Percentiles rank a stretch among this genome's conserved stretches.
These are phyloP conservation scores for Isabelozyma gotoi DNA, from an alignment of 805 yeast genomes.

Conservation along the genomic window DNA sequence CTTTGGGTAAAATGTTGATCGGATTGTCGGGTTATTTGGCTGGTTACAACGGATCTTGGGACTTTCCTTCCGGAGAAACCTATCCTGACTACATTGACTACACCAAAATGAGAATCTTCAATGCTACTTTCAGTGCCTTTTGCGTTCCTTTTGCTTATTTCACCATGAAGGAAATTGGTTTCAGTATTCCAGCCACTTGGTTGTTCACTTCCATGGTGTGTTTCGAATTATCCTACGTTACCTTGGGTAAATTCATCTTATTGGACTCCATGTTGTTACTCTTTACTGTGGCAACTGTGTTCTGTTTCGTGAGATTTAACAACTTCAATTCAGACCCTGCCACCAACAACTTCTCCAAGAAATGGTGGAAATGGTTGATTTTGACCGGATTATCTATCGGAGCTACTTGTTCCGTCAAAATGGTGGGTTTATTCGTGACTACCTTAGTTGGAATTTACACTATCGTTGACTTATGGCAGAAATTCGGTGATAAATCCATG, in stretches of 20 bases:
- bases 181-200: constrained; percentile 51
- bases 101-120: constrained; percentile 68
- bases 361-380: constrained; percentile 94
- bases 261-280: constrained; percentile 75
- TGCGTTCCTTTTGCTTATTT: constrained; percentile 72
- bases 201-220: constrained; percentile 62
- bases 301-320: constrained; percentile 71
- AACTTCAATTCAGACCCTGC: constrained; percentile 44
- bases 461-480: constrained; percentile 80
- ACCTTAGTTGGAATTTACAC: constrained; percentile 88
- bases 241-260: constrained; percentile 71
- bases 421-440: constrained; percentile 95
- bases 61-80: constrained; percentile 62
- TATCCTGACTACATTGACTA: constrained; percentile 65
- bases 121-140: constrained; percentile 64
- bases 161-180: constrained; percentile 61
- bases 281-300: constrained; percentile 78
- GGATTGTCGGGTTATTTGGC: constrained; percentile 79
- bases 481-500: constrained; percentile 67
- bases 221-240: constrained; percentile 67
- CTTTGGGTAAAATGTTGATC: constrained; percentile 77
- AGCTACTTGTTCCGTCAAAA: constrained; percentile 87
- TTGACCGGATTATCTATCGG: constrained; percentile 86
- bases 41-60: constrained; percentile 80
- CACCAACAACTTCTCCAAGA: constrained; percentile 53